These are phyloP conservation scores for Salix dunnii DNA, from an alignment of 345 rosid species.

Conservation along the genomic window DNA sequence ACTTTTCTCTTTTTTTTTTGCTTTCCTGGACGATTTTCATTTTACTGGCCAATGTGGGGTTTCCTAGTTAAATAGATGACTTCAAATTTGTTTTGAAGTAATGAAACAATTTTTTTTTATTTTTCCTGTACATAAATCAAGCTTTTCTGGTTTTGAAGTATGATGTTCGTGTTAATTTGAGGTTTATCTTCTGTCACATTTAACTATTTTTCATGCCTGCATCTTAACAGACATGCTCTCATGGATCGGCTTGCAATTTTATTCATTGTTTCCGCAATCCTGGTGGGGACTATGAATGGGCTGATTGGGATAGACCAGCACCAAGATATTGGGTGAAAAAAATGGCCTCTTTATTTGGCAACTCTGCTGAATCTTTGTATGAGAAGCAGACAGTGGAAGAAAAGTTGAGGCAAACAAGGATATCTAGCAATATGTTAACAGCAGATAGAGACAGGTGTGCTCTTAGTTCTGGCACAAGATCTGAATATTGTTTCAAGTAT, in stretches of 20 bases:
- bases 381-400: conserved; percentile 41
- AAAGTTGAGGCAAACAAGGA: conserved; percentile 24
- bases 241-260: conserved; percentile 88
- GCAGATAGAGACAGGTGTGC: conserved; percentile 43
- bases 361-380: conserved; percentile 40
- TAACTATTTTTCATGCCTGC: conserved; percentile 7
- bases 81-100: background rate
- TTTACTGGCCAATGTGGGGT: background rate
- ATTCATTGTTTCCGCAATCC: conserved; percentile 96
- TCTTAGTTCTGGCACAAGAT: conserved; percentile 1
- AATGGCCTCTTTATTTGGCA: conserved; percentile 85
- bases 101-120: background rate
- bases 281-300: conserved; percentile 98
- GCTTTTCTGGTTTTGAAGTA: background rate
- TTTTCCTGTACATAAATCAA: background rate
- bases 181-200: background rate
- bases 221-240: conserved; percentile 76
- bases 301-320: conserved; percentile 89
- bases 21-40: background rate
- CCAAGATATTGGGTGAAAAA: conserved; percentile 81
- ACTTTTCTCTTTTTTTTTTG: conserved; percentile 10
- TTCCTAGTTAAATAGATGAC: background rate
- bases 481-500: background rate
- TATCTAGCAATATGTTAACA: conserved; percentile 27
- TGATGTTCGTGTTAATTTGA: background rate